phyloP scores from a whole-genome alignment of 192 early-diverging fungal species.

The Backusella parvicylindrica region DNA sequence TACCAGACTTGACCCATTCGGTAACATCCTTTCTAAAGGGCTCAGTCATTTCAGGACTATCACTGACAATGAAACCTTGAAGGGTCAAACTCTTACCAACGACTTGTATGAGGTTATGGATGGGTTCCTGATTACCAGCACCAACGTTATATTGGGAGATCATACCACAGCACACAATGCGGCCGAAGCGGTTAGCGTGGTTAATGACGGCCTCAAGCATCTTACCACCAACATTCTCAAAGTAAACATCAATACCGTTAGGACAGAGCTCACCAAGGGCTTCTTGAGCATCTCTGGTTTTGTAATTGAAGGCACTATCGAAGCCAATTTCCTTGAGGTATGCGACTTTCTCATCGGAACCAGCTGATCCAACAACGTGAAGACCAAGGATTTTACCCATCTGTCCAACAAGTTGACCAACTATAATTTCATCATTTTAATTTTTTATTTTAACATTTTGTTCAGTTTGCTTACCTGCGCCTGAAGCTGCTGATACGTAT shows the following conservation, averaged over 20 bases:
- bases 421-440: conserved; percentile 15
- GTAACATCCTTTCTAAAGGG: conserved; percentile 57
- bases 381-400: conserved; percentile 72
- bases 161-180: conserved; percentile 69
- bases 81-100: conserved; percentile 56
- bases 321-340: conserved; percentile 64
- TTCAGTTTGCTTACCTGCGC: conserved; percentile 5
- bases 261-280: conserved; percentile 64
- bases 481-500: conserved; percentile 79
- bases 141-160: conserved; percentile 63
- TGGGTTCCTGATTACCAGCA: conserved; percentile 34
- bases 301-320: conserved; percentile 92
- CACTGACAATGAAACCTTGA: conserved; percentile 61
- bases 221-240: conserved; percentile 80
- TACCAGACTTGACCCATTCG: conserved; percentile 51
- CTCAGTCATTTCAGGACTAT: conserved; percentile 39
- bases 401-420: conserved; percentile 71
- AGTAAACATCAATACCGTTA: conserved; percentile 86
- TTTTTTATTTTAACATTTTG: neutral
- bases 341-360: conserved; percentile 80
- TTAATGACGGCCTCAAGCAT: conserved; percentile 68
- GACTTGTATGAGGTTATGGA: conserved; percentile 56
- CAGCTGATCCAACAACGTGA: conserved; percentile 77
- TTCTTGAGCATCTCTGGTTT: conserved; percentile 50
- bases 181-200: conserved; percentile 57